phyloP scores from a whole-genome alignment of 495 filamentous ascomycete species.

The Immersiella caudata region DNA sequence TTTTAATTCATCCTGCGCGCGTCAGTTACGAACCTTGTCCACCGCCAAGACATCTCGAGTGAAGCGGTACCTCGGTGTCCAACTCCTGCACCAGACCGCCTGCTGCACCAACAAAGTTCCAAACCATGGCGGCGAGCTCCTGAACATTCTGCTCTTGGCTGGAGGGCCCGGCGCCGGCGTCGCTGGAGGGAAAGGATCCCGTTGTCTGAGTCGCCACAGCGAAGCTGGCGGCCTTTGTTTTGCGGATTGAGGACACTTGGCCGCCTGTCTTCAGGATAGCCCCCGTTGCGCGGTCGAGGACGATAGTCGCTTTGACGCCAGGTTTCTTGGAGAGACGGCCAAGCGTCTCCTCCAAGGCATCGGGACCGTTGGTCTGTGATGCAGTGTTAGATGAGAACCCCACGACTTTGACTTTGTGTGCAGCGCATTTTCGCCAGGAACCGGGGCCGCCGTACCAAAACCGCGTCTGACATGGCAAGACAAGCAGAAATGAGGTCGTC shows the following conservation, averaged over 20 bases:
- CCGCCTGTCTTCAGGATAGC: constrained; percentile 65
- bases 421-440: neutral
- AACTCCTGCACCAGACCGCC: constrained; percentile 60
- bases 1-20: constrained; percentile 71
- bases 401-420: neutral
- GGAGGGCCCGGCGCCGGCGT: constrained; percentile 29
- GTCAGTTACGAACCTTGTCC: constrained; percentile 20
- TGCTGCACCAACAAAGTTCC: constrained; percentile 59
- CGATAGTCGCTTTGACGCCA: constrained; percentile 65
- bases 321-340: constrained; percentile 64
- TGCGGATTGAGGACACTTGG: constrained; percentile 53
- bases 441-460: constrained; percentile 23
- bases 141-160: constrained; percentile 49
- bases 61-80: constrained; percentile 54
- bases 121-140: constrained; percentile 64
- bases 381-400: constrained; percentile 7
- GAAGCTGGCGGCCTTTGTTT: constrained; percentile 36
- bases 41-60: neutral
- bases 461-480: constrained; percentile 26
- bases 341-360: constrained; percentile 53
- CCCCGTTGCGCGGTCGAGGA: constrained; percentile 62
- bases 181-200: constrained; percentile 39
- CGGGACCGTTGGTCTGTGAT: constrained; percentile 25
- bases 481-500: neutral
- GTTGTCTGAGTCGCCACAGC: constrained; percentile 39